These are phyloP conservation scores for Sequoiadendron giganteum DNA, from an alignment of 75 land plant genomes.

Conservation along the genomic window DNA sequence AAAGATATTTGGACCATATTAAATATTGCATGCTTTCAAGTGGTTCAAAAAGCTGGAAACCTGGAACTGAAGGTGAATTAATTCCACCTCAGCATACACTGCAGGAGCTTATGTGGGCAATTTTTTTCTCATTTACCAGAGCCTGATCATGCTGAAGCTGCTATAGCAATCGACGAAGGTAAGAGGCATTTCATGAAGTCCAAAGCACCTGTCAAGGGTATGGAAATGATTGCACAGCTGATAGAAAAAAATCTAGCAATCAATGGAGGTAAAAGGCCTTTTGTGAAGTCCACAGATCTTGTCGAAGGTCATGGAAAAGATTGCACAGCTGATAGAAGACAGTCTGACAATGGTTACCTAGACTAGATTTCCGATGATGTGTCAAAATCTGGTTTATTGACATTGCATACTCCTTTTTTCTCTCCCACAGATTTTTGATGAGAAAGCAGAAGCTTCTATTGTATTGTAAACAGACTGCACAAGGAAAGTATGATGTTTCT, in stretches of 20 bases:
- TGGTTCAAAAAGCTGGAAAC: slow-evolving; percentile 84
- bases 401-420: slow-evolving; percentile 11
- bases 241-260: no score
- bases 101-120: slow-evolving; percentile 89
- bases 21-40: slow-evolving; percentile 78
- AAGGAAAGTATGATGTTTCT: slow-evolving; percentile 72
- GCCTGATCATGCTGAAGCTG: slow-evolving; percentile 36
- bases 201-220: slow-evolving; percentile 20
- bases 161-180: slow-evolving; percentile 26
- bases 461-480: slow-evolving; percentile 81
- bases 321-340: slow-evolving; percentile 23
- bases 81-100: slow-evolving; percentile 85
- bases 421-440: slow-evolving; percentile 20
- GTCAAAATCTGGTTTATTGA: slow-evolving; percentile 14
- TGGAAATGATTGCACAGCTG: not conserved
- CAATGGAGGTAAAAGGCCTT: slow-evolving; percentile 23
- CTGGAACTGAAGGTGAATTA: slow-evolving; percentile 64
- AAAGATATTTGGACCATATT: slow-evolving; percentile 86
- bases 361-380: slow-evolving; percentile 22
- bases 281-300: no score
- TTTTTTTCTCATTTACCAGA: slow-evolving; percentile 62
- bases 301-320: slow-evolving; percentile 22
- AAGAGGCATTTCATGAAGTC: slow-evolving; percentile 2
- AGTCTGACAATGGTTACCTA: slow-evolving; percentile 47
- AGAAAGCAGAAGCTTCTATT: slow-evolving; percentile 60